Base-by-base conservation (phyloP, 768 basidiomycete species). In the Calocybe cyanea region DNA sequence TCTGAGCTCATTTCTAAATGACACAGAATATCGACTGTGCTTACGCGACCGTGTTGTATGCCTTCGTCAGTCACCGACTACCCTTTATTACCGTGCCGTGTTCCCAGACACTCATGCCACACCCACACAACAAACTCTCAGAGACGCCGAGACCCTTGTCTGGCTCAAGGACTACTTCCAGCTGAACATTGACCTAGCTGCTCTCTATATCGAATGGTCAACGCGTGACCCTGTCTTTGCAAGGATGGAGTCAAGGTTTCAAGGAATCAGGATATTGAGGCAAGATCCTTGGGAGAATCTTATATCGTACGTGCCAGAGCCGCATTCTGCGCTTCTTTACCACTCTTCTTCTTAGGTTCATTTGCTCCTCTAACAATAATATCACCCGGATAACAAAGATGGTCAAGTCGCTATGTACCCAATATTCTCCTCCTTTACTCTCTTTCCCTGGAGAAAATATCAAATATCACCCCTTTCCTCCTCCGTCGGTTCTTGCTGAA, bases 201-300 rank as follows among this genome's bases (percentile, higher is more conserved):
- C 63, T 18, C 72, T 97, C 2, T 97, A 97, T 59, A 65, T 71
- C 15, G 67, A 83, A 50, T 99, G 95, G 95, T 69, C 78, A 24
- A 54, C 57, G 14, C 68, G 73, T 37, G 96, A 99, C 57, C 68
- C 75, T 23, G 81, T 93, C 43, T 96, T 98, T 61, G 70, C 77
- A 18, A 71, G 64, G 30, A 63, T 85, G 28, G 73, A 73, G 49
- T 67, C 76, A 17, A 75, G 85, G 15, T 88, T 93, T 51, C 63
- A 75, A 46, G 96, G 96, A 7, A 88, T 95, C 36, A 68, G 94
- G 43, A 83, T 97, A 48, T 64, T 98, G 32, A 75, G 89, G 57
- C 94, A 98, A 65, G 92, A 95, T 59, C 91, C 92, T 53, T 98
- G 92, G 85, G 95, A 98, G 67, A 94, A 89, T 57, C 76, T 98